phyloP scores from a whole-genome alignment of 805 yeast species.

The Hanseniaspora nectarophila region DNA sequence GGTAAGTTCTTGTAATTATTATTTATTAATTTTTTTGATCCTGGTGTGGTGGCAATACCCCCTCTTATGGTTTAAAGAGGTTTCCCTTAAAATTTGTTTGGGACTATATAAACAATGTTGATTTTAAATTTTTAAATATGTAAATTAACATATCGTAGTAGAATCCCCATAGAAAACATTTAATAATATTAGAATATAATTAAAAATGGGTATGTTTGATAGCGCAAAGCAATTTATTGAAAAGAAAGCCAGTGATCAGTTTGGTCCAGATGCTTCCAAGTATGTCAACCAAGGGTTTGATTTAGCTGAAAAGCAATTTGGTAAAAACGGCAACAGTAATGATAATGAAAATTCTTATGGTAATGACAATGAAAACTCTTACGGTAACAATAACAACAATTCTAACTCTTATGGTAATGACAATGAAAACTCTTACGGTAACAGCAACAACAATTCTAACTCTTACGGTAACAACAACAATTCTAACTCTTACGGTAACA shows the following conservation, averaged over 20 bases:
- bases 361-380: no score
- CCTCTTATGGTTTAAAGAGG: no score
- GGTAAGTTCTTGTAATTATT: no score
- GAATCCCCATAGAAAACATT: not conserved
- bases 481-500: slow-evolving; percentile 23
- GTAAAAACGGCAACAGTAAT: slow-evolving; percentile 1
- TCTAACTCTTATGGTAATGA: slow-evolving; percentile 25
- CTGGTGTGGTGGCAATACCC: no score
- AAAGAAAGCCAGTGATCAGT: slow-evolving; percentile 14
- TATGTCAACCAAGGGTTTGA: slow-evolving; percentile 19
- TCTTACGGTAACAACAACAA: slow-evolving; percentile 19
- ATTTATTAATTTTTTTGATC: no score
- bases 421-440: not conserved
- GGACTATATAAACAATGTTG: no score
- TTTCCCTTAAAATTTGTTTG: no score
- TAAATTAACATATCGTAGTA: not conserved
- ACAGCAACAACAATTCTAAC: not conserved
- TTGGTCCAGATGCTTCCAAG: slow-evolving; percentile 15
- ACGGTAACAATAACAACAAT: slow-evolving; percentile 20
- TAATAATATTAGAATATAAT: not conserved
- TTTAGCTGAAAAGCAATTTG: slow-evolving; percentile 24
- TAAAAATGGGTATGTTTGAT: slow-evolving; percentile 35
- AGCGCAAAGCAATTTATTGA: slow-evolving; percentile 30
- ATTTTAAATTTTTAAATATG: no score
- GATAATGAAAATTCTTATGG: no score